Percentiles rank a stretch among this genome's conserved stretches.
phyloP scores from a whole-genome alignment of 1,284 basidiomycete species.

The Austroboletus rostrupii region DNA sequence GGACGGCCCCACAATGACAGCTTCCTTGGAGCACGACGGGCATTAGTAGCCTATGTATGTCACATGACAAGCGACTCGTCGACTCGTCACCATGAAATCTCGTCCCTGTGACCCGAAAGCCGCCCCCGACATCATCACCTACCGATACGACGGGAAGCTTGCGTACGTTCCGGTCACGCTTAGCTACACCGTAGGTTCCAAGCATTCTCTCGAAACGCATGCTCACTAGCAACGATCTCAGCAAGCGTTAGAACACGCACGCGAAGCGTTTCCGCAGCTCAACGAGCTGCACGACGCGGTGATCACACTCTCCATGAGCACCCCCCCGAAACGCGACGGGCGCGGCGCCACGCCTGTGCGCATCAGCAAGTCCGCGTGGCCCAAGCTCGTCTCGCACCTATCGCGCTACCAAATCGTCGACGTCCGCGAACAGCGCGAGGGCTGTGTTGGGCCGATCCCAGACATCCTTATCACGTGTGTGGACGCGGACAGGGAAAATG shows the following conservation, averaged over 20 bases:
- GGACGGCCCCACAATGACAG: constrained; percentile 58
- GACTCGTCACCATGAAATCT: too few relatives aligned
- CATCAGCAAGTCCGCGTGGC: constrained; percentile 58
- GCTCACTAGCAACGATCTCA: constrained; percentile 21
- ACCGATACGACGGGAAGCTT: constrained; percentile 40
- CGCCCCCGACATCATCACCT: constrained; percentile 47
- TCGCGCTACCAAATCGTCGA: constrained; percentile 54
- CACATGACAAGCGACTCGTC: too few relatives aligned
- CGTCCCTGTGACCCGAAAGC: neutral
- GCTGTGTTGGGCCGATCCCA: constrained; percentile 4
- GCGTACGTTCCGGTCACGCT: constrained; percentile 51
- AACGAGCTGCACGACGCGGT: constrained; percentile 34
- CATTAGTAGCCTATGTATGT: too few relatives aligned
- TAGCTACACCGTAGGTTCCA: constrained; percentile 41
- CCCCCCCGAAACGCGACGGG: constrained; percentile 20
- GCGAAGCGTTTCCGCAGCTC: constrained; percentile 45
- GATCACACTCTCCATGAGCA: constrained; percentile 45
- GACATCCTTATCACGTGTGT: constrained; percentile 18
- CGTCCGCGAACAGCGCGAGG: constrained; percentile 24
- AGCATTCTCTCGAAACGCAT: too few relatives aligned
- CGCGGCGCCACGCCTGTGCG: constrained; percentile 37
- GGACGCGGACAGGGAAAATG: constrained; percentile 6
- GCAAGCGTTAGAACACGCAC: constrained; percentile 53
- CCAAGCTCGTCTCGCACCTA: constrained; percentile 40
- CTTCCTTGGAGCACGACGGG: constrained; percentile 52